These are phyloP conservation scores for Lachnellula subtilissima DNA, from an alignment of 2,329 filamentous ascomycete genomes.

Conservation along the genomic window DNA sequence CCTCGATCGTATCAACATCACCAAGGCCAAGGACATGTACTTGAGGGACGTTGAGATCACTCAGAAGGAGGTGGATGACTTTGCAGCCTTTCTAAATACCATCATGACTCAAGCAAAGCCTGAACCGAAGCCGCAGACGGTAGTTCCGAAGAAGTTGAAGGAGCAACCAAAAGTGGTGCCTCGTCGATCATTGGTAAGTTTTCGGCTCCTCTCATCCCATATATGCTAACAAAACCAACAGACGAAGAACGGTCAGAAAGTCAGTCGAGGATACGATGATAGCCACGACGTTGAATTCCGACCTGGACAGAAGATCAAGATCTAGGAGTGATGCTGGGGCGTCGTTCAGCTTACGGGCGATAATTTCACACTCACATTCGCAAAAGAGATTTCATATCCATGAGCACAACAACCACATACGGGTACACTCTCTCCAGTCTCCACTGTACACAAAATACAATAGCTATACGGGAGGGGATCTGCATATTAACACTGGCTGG, in stretches of 20 bases:
- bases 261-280: not conserved
- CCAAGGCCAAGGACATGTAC: not conserved
- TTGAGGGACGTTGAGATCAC: not conserved
- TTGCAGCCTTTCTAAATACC: constrained; percentile 11
- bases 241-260: not conserved
- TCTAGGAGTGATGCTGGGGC: not conserved
- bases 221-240: not conserved
- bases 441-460: no score
- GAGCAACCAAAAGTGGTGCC: not conserved
- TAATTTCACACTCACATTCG: no score
- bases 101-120: constrained; percentile 5
- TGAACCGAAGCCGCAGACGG: not conserved
- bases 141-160: not conserved
- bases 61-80: not conserved
- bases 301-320: not conserved
- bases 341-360: no score
- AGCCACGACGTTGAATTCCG: not conserved
- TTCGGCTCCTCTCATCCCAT: not conserved
- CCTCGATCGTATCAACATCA: constrained; percentile 16
- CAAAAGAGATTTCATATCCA: no score
- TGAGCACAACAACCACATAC: no score
- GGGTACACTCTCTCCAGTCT: no score
- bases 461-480: no score
- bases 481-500: no score
- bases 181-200: not conserved